These are phyloP conservation scores for Fomitiporia mediterranea DNA, from an alignment of 1,284 basidiomycete genomes.

Conservation along the genomic window DNA sequence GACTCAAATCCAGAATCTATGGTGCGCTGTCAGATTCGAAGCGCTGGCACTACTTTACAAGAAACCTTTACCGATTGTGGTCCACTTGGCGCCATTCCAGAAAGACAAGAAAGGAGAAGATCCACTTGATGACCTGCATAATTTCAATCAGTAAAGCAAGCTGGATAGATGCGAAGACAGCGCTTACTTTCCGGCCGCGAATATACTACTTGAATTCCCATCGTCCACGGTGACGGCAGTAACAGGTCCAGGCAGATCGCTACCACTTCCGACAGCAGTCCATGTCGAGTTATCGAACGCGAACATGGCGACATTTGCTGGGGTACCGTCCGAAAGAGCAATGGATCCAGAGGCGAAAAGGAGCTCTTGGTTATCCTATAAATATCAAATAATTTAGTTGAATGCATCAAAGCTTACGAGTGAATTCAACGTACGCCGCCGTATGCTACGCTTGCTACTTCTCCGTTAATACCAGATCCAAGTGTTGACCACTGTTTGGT, in stretches of 20 bases:
- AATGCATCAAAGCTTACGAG: slow-evolving; percentile 5
- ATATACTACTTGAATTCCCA: slow-evolving; percentile 78
- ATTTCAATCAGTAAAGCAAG: slow-evolving; percentile 11
- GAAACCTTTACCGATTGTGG: slow-evolving; percentile 55
- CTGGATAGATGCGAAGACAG: background rate
- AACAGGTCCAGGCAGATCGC: slow-evolving; percentile 81
- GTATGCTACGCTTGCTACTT: slow-evolving; percentile 75
- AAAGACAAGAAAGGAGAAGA: slow-evolving; percentile 68
- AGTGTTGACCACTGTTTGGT: slow-evolving; percentile 76
- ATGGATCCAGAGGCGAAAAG: slow-evolving; percentile 78
- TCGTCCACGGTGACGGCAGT: slow-evolving; percentile 86
- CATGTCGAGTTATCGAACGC: slow-evolving; percentile 69
- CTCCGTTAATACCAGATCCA: slow-evolving; percentile 80
- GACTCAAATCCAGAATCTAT: slow-evolving; percentile 51
- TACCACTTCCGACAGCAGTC: slow-evolving; percentile 62
- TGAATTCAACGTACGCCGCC: slow-evolving; percentile 58
- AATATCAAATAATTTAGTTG: slow-evolving; percentile 6
- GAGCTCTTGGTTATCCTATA: slow-evolving; percentile 54
- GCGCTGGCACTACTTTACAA: too few species aligned
- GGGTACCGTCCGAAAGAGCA: slow-evolving; percentile 48
- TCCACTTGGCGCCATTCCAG: slow-evolving; percentile 81
- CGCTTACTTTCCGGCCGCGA: slow-evolving; percentile 76
- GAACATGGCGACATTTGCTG: slow-evolving; percentile 70
- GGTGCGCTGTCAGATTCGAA: too few species aligned
- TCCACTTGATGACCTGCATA: slow-evolving; percentile 47